Evolutionary conservation across 805 yeast species (phyloP).

Genomic region (Kockiozyma suomiensis): DNA sequence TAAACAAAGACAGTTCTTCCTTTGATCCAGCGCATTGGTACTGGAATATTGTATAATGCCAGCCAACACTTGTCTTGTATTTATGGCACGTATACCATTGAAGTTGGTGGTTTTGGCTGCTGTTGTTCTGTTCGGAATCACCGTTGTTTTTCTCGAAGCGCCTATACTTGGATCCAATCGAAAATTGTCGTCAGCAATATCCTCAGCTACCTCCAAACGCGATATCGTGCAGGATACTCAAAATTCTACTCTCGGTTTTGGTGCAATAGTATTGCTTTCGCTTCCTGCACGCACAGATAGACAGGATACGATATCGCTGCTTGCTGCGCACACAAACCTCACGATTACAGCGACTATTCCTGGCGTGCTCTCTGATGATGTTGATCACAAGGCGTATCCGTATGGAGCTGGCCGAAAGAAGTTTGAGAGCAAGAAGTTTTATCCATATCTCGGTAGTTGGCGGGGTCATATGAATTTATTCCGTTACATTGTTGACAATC

Average conservation of each 20-base stretch:
- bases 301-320: constrained; percentile 18
- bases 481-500: constrained; percentile 15
- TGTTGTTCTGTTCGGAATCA: too few species aligned
- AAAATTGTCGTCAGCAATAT: neutral
- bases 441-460: constrained; percentile 19
- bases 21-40: too few species aligned
- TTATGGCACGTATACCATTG: too few species aligned
- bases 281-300: constrained; percentile 22
- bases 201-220: neutral
- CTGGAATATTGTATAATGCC: too few species aligned
- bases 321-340: constrained; percentile 5
- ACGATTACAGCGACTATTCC: constrained; percentile 5
- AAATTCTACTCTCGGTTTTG: constrained; percentile 21
- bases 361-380: constrained; percentile 14
- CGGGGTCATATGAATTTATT: constrained; percentile 20
- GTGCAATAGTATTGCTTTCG: constrained; percentile 9
- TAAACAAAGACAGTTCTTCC: too few species aligned
- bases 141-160: neutral
- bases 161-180: neutral
- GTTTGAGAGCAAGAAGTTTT: constrained; percentile 2
- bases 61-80: too few species aligned
- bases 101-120: too few species aligned
- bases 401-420: neutral
- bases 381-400: constrained; percentile 13
- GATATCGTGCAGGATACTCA: constrained; percentile 4